Conservation (phyloP, 2,329 filamentous ascomycete genomes). For the Malbranchea zuffiana region DNA sequence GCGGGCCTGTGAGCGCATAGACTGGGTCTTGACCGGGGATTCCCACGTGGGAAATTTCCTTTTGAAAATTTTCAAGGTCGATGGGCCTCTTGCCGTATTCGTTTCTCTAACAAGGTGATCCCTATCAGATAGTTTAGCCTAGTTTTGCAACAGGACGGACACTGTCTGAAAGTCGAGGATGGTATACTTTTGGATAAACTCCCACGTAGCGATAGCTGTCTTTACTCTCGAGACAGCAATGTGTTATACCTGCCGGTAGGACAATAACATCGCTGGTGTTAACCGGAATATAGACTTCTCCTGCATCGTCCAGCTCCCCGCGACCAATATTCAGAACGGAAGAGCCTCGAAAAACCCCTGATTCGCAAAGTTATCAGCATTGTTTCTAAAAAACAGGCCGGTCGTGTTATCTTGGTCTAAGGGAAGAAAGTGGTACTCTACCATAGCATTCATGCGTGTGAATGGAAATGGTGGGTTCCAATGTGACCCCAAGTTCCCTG, state of each 20-base stretch:
- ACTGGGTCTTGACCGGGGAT: constrained; percentile 19
- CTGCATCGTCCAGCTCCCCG: constrained; percentile 18
- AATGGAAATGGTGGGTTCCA: constrained; percentile 24
- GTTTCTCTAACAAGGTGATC: constrained; percentile 17
- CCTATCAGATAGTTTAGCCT: constrained; percentile 13
- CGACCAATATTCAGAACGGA: constrained; percentile 24
- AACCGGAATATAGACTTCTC: constrained; percentile 17
- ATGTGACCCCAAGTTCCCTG: constrained; percentile 22
- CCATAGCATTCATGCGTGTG: constrained; percentile 31
- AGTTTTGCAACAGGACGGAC: neutral
- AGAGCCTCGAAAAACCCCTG: constrained; percentile 20
- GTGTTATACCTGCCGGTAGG: constrained; percentile 27
- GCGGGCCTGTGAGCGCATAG: constrained; percentile 15
- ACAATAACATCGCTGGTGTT: constrained; percentile 27
- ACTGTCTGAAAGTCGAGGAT: neutral
- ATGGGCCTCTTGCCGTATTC: constrained; percentile 17
- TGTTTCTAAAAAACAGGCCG: too few relatives aligned
- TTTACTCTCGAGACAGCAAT: constrained; percentile 23
- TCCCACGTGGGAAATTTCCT: constrained; percentile 15
- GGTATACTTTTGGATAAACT: constrained; percentile 26
- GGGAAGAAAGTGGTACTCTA: constrained; percentile 9
- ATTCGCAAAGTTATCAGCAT: constrained; percentile 2
- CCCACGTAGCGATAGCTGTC: constrained; percentile 27
- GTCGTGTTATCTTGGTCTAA: constrained; percentile 1
- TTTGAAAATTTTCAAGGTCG: constrained; percentile 10